Evolutionary conservation across 1,139 yeast genomes (phyloP), one percentile per base, ranked within the genome.

Genomic region (Entelexis sorbosivorans): DNA sequence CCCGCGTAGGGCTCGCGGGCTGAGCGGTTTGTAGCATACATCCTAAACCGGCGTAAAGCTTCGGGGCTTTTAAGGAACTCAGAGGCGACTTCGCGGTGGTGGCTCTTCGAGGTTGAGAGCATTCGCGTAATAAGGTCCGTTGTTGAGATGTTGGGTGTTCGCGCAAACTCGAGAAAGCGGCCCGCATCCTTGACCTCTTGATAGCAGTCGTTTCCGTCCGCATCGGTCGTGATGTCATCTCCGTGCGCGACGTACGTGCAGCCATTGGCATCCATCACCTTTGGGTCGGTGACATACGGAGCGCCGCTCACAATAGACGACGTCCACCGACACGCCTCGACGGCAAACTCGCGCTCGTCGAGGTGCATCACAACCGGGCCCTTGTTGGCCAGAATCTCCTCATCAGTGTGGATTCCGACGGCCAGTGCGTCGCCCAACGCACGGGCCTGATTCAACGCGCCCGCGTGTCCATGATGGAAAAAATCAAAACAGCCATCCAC

Each of bases 401-500:
- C 91, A 64, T 91, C 98, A 2, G 86, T 79, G 65, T 91, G 98
- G 20, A 91, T 87, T 1, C 98, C 98, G 29, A 84, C 94, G 57
- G 72, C 81, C 49, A 85, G 74, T 65, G 82, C 84, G 52, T 73
- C 72, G 39, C 93, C 91, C 44, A 79, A 70, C 65, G 81, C 86
- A 45, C 91, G 77, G 1, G 98, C 96, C 65, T 91, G 98, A 52
- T 86, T 70, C 77, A 91, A 80, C 26, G 97, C 98, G 20, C 96
- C 96, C 1, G 96, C 95, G 62, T 91, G 98, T 36, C 91, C 98
- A 63, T 91, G 97, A 65, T 91, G 98, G 38, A 95, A 87, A 69
- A 91, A 91, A 66, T 91, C 98, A 69, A 91, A 91, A 64, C 98
- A 91, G 0, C 98, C 98, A 65, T 91, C 98, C 39, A 91, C 79